Evolutionary conservation across 768 basidiomycete species (phyloP).

Genomic region (Rhizopogon vulgaris): DNA sequence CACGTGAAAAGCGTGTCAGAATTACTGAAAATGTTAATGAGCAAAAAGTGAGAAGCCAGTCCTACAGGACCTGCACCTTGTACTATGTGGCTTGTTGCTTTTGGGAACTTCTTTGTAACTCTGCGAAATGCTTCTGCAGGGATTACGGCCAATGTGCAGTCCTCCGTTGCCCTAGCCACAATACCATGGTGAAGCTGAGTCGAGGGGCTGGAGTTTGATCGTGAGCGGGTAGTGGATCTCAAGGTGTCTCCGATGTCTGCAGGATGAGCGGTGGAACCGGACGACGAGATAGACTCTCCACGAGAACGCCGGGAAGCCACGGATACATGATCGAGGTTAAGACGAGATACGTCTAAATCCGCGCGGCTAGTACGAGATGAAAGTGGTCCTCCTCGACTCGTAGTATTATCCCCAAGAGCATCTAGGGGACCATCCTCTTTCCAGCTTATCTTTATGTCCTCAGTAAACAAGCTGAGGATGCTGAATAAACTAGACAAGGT

Average conservation of each 20-base stretch:
- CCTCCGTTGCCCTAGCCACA: constrained; percentile 89
- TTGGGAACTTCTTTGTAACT: constrained; percentile 93
- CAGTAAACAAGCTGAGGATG: constrained; percentile 94
- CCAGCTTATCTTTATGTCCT: constrained; percentile 90
- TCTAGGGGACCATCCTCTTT: constrained; percentile 51
- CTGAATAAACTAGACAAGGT: constrained; percentile 95
- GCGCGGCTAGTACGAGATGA: constrained; percentile 31
- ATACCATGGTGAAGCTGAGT: constrained; percentile 55
- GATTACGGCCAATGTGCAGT: constrained; percentile 96
- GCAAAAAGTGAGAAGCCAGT: constrained; percentile 3
- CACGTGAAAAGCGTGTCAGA: constrained; percentile 90
- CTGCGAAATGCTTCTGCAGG: constrained; percentile 95
- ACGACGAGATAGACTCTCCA: constrained; percentile 59
- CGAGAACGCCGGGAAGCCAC: constrained; percentile 23
- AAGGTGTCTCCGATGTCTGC: constrained; percentile 13
- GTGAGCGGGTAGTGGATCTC: constrained; percentile 14
- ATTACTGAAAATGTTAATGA: constrained; percentile 54
- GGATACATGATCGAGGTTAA: constrained; percentile 38
- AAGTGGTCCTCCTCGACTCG: constrained; percentile 15
- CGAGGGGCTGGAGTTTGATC: constrained; percentile 18
- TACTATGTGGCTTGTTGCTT: constrained; percentile 94
- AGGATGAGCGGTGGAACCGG: constrained; percentile 63
- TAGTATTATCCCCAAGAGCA: constrained; percentile 9
- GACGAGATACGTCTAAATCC: constrained; percentile 60
- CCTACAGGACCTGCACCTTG: constrained; percentile 50